phyloP scores from a whole-genome alignment of 139 green algal species.

The Chlamydomonas schloesseri region DNA sequence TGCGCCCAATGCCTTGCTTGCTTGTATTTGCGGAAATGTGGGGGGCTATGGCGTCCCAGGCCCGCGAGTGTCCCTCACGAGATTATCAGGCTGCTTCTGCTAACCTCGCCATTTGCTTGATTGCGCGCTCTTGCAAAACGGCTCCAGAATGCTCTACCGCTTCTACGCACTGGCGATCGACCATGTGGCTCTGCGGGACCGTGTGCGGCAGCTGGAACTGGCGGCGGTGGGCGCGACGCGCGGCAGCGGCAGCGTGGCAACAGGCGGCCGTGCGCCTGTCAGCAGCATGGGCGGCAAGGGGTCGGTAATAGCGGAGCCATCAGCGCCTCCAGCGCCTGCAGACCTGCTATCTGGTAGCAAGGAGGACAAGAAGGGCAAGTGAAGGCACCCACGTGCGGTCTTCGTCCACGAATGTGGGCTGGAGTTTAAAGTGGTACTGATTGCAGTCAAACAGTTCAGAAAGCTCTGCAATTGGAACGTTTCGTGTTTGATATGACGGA shows the following conservation, averaged over 20 bases:
- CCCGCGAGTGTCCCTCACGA: background rate
- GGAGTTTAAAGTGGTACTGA: no score
- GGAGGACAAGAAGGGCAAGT: slow-evolving; percentile 31
- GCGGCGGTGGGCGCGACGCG: background rate
- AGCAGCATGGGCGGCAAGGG: background rate
- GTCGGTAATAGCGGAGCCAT: background rate
- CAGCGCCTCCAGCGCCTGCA: background rate
- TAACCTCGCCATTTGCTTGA: no score
- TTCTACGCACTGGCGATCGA: slow-evolving; percentile 41
- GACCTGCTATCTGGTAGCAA: background rate
- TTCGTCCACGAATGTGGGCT: no score
- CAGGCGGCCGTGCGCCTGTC: background rate
- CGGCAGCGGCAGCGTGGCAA: background rate
- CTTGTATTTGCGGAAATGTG: no score
- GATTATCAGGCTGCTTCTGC: no score
- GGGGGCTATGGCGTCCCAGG: no score
- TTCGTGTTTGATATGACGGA: no score
- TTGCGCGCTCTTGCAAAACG: background rate
- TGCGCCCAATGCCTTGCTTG: background rate
- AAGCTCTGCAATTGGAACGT: no score
- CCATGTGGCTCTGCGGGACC: slow-evolving; percentile 21
- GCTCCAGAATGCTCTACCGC: slow-evolving; percentile 25
- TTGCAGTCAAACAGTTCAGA: no score
- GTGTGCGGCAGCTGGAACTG: background rate
- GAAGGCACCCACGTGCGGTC: background rate